Conservation (phyloP, 2,329 filamentous ascomycete species). For the Cordyceps cateniannulata region DNA sequence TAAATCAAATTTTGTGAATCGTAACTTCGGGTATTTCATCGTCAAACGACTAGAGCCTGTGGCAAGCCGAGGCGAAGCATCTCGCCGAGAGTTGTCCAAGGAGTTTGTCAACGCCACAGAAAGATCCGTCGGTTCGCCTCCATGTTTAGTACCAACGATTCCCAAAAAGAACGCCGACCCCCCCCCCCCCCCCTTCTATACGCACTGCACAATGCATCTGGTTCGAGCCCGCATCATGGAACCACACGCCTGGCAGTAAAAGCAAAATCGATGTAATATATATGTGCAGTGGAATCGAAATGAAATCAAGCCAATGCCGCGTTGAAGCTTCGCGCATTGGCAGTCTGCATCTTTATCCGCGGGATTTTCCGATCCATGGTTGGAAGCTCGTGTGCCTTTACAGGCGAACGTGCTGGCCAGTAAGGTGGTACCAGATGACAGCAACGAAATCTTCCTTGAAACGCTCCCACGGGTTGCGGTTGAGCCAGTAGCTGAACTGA, state of each 20-base stretch:
- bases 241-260: background rate
- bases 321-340: background rate
- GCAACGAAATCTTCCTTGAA: constrained; percentile 63
- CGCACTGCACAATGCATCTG: background rate
- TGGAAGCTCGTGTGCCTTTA: constrained; percentile 21
- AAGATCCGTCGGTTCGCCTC: background rate
- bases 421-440: constrained; percentile 56
- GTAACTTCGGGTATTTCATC: background rate
- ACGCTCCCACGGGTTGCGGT: constrained; percentile 73
- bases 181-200: background rate
- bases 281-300: constrained; percentile 15
- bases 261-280: background rate
- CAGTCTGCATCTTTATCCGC: background rate
- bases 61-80: background rate
- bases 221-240: background rate
- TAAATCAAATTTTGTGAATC: constrained; percentile 4
- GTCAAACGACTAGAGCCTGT: background rate
- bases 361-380: constrained; percentile 4
- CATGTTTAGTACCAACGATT: background rate
- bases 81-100: background rate
- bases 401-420: constrained; percentile 53
- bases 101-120: background rate
- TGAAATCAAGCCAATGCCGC: background rate
- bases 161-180: constrained; percentile 5
- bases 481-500: constrained; percentile 83